Evolutionary conservation across 2,329 filamentous ascomycete genomes (phyloP).

Genomic region (Colletotrichum lentis): DNA sequence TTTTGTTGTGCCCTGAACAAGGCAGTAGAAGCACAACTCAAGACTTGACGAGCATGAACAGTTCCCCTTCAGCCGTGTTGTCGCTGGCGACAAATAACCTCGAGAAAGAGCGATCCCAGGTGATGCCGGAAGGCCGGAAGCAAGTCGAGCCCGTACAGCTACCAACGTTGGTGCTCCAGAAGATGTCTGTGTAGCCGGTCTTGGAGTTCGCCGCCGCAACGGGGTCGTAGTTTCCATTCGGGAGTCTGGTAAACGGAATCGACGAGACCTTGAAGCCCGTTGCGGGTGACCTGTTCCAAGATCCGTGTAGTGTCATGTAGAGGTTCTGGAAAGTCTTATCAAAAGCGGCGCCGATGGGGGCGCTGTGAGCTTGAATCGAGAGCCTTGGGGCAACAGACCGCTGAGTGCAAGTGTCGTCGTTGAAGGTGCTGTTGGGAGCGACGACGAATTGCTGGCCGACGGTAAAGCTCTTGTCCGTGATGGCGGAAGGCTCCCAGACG

Average conservation of each 20-base stretch:
- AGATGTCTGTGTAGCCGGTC: constrained; percentile 46
- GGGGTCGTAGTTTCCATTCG: constrained; percentile 44
- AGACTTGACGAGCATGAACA: constrained; percentile 39
- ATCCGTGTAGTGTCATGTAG: constrained; percentile 69
- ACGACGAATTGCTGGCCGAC: constrained; percentile 51
- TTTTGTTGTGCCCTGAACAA: not conserved
- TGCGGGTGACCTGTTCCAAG: constrained; percentile 56
- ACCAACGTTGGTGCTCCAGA: constrained; percentile 46
- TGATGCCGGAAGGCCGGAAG: constrained; percentile 41
- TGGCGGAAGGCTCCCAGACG: constrained; percentile 57
- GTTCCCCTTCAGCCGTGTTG: constrained; percentile 40
- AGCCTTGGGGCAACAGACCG: constrained; percentile 54
- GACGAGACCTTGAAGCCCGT: constrained; percentile 51
- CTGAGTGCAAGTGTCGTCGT: constrained; percentile 48
- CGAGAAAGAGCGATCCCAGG: constrained; percentile 40
- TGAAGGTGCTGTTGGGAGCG: constrained; percentile 48
- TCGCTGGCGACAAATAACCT: constrained; percentile 42
- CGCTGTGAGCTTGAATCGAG: constrained; percentile 66
- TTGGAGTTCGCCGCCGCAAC: constrained; percentile 44
- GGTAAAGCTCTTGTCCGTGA: constrained; percentile 45
- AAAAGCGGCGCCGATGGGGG: constrained; percentile 69
- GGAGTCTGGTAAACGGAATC: constrained; percentile 46
- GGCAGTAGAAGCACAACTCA: not conserved
- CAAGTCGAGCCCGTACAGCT: constrained; percentile 43
- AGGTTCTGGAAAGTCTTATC: constrained; percentile 59